phyloP scores from a whole-genome alignment of 768 basidiomycete genomes.

The Kwoniella shandongensis region DNA sequence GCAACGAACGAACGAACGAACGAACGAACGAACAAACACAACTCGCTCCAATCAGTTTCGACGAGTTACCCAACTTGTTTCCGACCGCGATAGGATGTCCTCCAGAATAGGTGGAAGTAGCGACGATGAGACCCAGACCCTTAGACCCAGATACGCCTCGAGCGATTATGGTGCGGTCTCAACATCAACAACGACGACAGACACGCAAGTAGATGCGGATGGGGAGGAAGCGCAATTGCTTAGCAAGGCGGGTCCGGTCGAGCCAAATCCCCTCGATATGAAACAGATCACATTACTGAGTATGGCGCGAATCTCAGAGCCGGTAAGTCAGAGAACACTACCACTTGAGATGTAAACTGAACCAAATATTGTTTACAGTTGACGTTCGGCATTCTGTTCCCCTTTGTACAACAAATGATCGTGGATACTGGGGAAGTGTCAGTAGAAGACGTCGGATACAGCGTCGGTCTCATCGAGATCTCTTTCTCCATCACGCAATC shows the following conservation, averaged over 20 bases:
- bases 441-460: slow-evolving; percentile 28
- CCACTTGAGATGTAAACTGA: background rate
- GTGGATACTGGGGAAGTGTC: slow-evolving; percentile 29
- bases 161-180: slow-evolving; percentile 12
- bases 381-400: slow-evolving; percentile 29
- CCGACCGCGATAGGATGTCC: too few relatives aligned
- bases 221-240: background rate
- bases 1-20: too few relatives aligned
- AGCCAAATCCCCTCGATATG: slow-evolving; percentile 25
- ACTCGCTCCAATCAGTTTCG: too few relatives aligned
- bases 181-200: background rate
- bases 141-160: background rate
- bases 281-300: slow-evolving; percentile 21
- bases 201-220: background rate
- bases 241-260: background rate
- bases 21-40: too few relatives aligned
- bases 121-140: background rate
- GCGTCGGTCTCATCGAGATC: slow-evolving; percentile 25
- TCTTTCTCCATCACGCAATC: slow-evolving; percentile 30
- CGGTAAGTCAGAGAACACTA: slow-evolving; percentile 9
- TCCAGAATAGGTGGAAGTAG: too few relatives aligned
- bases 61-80: too few relatives aligned
- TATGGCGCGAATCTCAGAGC: slow-evolving; percentile 27
- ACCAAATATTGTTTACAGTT: slow-evolving; percentile 6
- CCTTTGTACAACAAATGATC: slow-evolving; percentile 32